phyloP scores from a whole-genome alignment of 768 basidiomycete species.

The Amanita inopinata region DNA sequence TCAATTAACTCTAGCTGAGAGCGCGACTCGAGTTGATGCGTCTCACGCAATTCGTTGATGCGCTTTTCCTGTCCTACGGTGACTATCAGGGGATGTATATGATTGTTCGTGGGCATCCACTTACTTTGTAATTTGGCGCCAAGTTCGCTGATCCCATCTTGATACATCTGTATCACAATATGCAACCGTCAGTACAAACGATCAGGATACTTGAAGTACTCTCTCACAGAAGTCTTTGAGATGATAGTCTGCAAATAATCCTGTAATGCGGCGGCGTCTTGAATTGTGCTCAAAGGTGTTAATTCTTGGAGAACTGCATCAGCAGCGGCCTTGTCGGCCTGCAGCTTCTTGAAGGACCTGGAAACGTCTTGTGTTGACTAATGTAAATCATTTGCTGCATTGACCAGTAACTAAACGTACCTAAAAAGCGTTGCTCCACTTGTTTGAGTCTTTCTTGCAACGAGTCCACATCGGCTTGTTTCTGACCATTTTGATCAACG shows the following conservation, averaged over 20 bases:
- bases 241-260: constrained; percentile 63
- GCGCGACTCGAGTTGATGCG: constrained; percentile 68
- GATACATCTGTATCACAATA: constrained; percentile 39
- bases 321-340: constrained; percentile 59
- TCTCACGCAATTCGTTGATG: constrained; percentile 77
- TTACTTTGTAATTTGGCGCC: constrained; percentile 64
- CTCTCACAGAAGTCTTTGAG: constrained; percentile 60
- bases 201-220: background rate
- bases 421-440: constrained; percentile 71
- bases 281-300: constrained; percentile 59
- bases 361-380: constrained; percentile 53
- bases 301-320: constrained; percentile 61
- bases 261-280: constrained; percentile 57
- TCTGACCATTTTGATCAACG: background rate
- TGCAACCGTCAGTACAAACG: background rate
- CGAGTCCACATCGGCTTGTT: constrained; percentile 35
- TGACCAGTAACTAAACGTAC: constrained; percentile 23
- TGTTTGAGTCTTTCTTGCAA: constrained; percentile 58
- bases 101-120: constrained; percentile 15
- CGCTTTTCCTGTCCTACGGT: constrained; percentile 71
- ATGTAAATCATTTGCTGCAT: constrained; percentile 1
- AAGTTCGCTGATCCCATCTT: constrained; percentile 73
- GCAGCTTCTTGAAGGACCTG: constrained; percentile 65
- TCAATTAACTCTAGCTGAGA: constrained; percentile 73
- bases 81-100: background rate